Evolutionary conservation across 2,329 filamentous ascomycete genomes (phyloP), one percentile per base, ranked within the genome.

Genomic region (Fusarium tupiense): DNA sequence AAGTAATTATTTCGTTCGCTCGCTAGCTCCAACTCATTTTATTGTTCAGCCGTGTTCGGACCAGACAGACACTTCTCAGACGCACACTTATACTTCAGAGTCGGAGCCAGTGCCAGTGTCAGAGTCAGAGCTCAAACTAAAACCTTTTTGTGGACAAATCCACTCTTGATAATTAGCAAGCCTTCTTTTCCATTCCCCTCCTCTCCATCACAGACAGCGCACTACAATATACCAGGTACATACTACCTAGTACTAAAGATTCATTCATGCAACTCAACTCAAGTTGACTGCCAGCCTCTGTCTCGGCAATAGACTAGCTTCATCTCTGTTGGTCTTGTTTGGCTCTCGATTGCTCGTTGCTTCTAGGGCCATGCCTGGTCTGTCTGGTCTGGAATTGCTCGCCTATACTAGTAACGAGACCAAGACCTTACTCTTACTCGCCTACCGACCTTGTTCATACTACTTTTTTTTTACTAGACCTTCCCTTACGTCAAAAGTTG

Each of bases 241-340:
- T 50, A 17, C 14, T 35, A 35, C 35, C 17, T 33, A 19, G 33
- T 33, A 52, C 29, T 19, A 52, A 52, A 52, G 29, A 52, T 33
- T 33, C 22, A 52, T 61, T 50, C 29, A 47, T 38, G 43, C 53
- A 41, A 52, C 31, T 24, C 50, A 53, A 58, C 17, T 35, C 66
- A 66, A 69, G 53, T 52, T 38, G 41, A 52, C 72, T 44, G 54
- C 63, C 33, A 54, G 69, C 35, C 35, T 56, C 24, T 69, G 64
- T 76, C 70, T 75, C 67, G 73, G 73, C 70, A 76, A 71, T 71
- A 73, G 57, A 71, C 70, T 75, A 76, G 66, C 60, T 75, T 74
- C 71, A 73, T 69, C 68, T 73, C 70, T 60, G 35, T 65, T 41
- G 53, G 41, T 59, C 63, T 75, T 61, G 24, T 59, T 66, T 53